A percentile compares a stretch with the other conserved stretches of the same genome.
Evolutionary conservation across 495 filamentous ascomycete species (phyloP).

Genomic region (Trichodelitschia bisporula): DNA sequence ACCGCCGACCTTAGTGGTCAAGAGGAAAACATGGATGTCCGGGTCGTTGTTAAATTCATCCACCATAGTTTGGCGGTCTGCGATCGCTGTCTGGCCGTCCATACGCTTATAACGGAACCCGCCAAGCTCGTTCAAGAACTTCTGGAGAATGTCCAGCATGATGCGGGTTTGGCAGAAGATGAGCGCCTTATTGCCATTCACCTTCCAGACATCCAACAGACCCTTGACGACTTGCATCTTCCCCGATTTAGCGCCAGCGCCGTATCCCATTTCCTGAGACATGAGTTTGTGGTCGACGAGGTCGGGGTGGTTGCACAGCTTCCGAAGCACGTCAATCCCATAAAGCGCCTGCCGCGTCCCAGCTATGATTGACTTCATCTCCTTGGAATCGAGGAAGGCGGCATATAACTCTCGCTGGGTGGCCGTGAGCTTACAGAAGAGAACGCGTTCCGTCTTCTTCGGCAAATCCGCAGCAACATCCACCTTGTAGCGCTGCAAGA

Average conservation of each 20-base stretch:
- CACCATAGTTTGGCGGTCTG: constrained; percentile 57
- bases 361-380: constrained; percentile 52
- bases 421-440: constrained; percentile 78
- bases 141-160: constrained; percentile 82
- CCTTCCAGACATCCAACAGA: constrained; percentile 64
- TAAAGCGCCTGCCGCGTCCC: constrained; percentile 57
- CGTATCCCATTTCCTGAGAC: constrained; percentile 39
- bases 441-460: constrained; percentile 79
- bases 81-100: constrained; percentile 76
- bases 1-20: constrained; percentile 88
- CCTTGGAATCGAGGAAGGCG: constrained; percentile 54
- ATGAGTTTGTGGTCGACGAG: constrained; percentile 39
- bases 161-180: constrained; percentile 77
- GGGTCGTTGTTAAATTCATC: constrained; percentile 74
- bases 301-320: constrained; percentile 95
- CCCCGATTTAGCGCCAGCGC: constrained; percentile 47
- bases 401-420: constrained; percentile 54
- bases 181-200: constrained; percentile 68
- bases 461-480: constrained; percentile 87
- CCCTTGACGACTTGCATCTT: constrained; percentile 88
- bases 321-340: constrained; percentile 76
- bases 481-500: constrained; percentile 80
- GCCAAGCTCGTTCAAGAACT: constrained; percentile 37
- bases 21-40: constrained; percentile 62
- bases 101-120: constrained; percentile 65